These are phyloP conservation scores for Plectosphaerella cucumerina DNA, from an alignment of 2,329 filamentous ascomycete species.

Conservation along the genomic window DNA sequence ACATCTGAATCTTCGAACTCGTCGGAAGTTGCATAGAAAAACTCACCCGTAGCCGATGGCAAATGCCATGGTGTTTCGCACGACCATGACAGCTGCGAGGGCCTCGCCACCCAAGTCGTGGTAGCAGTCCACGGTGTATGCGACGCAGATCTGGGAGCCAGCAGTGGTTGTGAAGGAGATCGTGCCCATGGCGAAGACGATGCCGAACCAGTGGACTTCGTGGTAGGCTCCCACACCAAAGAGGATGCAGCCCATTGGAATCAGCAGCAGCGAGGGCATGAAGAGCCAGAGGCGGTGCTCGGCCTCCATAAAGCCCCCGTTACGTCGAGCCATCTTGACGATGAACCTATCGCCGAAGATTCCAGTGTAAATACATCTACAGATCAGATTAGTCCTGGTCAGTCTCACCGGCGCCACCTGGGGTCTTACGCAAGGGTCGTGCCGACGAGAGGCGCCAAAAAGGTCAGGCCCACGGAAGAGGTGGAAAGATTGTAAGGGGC, in stretches of 20 bases:
- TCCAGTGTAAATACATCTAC: slow-evolving; percentile 25
- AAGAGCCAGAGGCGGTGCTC: slow-evolving; percentile 38
- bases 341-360: slow-evolving; percentile 32
- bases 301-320: slow-evolving; percentile 34
- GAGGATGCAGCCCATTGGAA: slow-evolving; percentile 12
- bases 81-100: slow-evolving; percentile 32
- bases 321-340: slow-evolving; percentile 32
- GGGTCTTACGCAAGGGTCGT: slow-evolving; percentile 1
- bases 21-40: neutral
- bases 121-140: slow-evolving; percentile 38
- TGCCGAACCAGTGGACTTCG: slow-evolving; percentile 35
- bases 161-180: slow-evolving; percentile 27
- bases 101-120: slow-evolving; percentile 34
- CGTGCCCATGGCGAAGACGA: slow-evolving; percentile 33
- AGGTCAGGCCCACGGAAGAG: slow-evolving; percentile 33
- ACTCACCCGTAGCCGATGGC: slow-evolving; percentile 28
- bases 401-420: neutral
- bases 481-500: slow-evolving; percentile 32
- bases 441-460: slow-evolving; percentile 30
- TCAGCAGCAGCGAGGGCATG: slow-evolving; percentile 9
- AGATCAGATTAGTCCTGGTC: neutral
- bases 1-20: neutral
- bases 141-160: slow-evolving; percentile 31
- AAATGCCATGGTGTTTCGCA: slow-evolving; percentile 32
- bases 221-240: slow-evolving; percentile 28